Base-by-base conservation (phyloP, 768 basidiomycete species). In the Xerocomus potaroensis region DNA sequence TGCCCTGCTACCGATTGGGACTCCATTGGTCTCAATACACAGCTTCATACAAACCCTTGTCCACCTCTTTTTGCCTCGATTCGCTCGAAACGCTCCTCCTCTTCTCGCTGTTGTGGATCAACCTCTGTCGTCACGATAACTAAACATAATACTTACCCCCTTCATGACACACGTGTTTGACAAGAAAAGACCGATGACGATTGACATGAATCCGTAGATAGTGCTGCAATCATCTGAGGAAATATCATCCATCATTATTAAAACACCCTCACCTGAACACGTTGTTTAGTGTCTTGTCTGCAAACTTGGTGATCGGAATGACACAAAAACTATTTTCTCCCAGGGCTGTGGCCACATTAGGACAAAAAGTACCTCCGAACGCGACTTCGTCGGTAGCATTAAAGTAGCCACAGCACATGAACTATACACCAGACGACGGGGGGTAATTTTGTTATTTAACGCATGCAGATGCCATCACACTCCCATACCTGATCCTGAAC, bases 1-100 rank as follows among this genome's bases (percentile, higher is more conserved):
- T n/a, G n/a, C n/a, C n/a, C n/a, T n/a, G n/a, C n/a, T n/a, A n/a
- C n/a, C n/a, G n/a, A n/a, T n/a, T n/a, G n/a, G n/a, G n/a, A n/a
- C n/a, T n/a, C n/a, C n/a, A n/a, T n/a, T n/a, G n/a, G n/a, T n/a
- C n/a, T n/a, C 8, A 16, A 9, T 27, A 27, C 39, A 39, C 40
- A 8, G 44, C 22, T 49, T 78, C 69, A 94, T 51, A 93, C 91
- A 58, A 95, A 95, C 51, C 89, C 87, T 51, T 75, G 71, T 41
- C 90, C 89, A 53, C 89, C 91, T 53, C 88, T 84, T 70, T 94
- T 95, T 46, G 80, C 79, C 55, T 94, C 91, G 53, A 95, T 94
- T 69, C 76, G 86, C 73, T 79, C 83, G 76, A 95, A 94, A 29
- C 91, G 83, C 56, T 87, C 85, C 47, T 78, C 74, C 67, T 92